phyloP scores from a whole-genome alignment of 2,329 filamentous ascomycete genomes.

The Didymella sp. region DNA sequence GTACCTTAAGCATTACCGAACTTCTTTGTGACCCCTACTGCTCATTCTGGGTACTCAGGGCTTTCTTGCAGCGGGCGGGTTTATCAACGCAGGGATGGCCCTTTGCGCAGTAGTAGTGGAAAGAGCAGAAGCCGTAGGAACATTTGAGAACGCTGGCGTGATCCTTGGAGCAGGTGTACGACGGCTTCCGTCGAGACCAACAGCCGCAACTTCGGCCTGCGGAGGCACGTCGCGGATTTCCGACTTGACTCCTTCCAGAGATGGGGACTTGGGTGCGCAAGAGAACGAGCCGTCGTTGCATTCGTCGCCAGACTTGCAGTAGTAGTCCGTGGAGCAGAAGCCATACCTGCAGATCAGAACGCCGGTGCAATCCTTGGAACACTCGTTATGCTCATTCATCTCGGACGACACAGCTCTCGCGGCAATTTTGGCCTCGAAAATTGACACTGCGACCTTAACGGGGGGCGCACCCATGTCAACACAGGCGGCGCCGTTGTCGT shows the following conservation, averaged over 20 bases:
- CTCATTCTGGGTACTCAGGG: not conserved
- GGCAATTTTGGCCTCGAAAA: not conserved
- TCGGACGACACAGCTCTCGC: conserved; percentile 2
- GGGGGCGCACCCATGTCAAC: not conserved
- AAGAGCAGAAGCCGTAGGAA: conserved; percentile 8
- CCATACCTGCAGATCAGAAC: conserved; percentile 15
- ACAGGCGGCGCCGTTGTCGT: conserved; percentile 6
- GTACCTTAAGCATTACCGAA: not conserved
- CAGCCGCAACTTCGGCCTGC: not conserved
- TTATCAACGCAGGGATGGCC: conserved; percentile 1
- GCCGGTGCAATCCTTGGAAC: conserved; percentile 8
- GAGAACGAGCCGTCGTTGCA: conserved; percentile 6
- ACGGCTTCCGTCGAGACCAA: not conserved
- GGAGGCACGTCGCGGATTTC: not conserved
- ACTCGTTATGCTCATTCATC: conserved; percentile 7
- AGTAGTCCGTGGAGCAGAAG: conserved; percentile 15
- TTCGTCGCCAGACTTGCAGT: conserved; percentile 4
- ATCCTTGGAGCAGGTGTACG: conserved; percentile 5
- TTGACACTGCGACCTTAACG: not conserved
- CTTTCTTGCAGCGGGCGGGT: conserved; percentile 11
- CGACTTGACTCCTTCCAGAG: not conserved
- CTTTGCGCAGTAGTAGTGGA: conserved; percentile 10
- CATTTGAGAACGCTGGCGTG: conserved; percentile 11
- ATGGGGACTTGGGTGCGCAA: not conserved
- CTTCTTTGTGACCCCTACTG: not conserved